Evolutionary conservation across 163 green algal genomes (phyloP), one percentile per base, ranked within the genome.

Genomic region (Volvox carteri): DNA sequence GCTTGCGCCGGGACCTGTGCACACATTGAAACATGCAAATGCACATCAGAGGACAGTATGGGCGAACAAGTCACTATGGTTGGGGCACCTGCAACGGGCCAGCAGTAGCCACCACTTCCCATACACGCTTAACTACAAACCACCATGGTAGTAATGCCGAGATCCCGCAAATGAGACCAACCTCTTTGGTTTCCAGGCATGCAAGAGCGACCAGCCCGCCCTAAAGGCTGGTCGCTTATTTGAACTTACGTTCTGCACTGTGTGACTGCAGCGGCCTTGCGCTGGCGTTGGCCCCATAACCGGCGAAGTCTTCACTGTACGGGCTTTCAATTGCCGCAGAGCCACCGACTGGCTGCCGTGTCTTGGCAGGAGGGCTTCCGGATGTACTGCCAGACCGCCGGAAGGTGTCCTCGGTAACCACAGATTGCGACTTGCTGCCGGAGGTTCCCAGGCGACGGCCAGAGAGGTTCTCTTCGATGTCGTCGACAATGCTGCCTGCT

Each of bases 401-500:
- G 46, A 44, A 39, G 4, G 62, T 75, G 0, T 89, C 84, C 28
- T 84, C 84, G 18, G 50, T 75, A 0, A 58, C n/a, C 14, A 67
- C 72, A 1, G 84, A 84, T 28, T 77, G 54, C 0, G 70, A 76
- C 16, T 65, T 50, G 30, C 52, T 70, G 21, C 70, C 84, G 2
- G 70, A 83, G 16, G 68, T 84, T 23, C 84, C 72, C 4, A 54
- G 12, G 12, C 72, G 84, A n/a, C 84, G 72, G 14, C 78, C 42
- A 14, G 84, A 89, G 11, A 88, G 52, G 41, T 1, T 67, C 52
- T 89, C 84, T 19, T 84, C 84, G 12, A 89, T 77, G 16, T 84
- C 84, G 11, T 76, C 72, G 33, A 89, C 70, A 41, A 89, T 52
- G 72, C 84, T 89, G 41, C 84, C 84, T 83, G 83, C 2, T 37